phyloP scores from a whole-genome alignment of 352 stramenopile genomes.

The Elongisporangium anandrum region DNA sequence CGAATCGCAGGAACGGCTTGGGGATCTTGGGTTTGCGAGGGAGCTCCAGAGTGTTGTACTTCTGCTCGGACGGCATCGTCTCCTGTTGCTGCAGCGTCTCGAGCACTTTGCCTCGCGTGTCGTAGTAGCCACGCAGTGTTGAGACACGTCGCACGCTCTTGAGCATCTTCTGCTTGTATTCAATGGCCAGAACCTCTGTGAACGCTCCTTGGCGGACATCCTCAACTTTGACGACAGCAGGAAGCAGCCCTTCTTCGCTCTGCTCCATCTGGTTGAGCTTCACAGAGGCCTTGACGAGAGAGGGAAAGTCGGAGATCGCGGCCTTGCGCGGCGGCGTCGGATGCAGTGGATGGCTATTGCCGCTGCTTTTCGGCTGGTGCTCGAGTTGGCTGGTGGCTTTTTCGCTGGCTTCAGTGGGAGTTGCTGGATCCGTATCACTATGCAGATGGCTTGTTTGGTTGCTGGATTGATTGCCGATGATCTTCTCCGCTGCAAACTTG shows the following conservation, averaged over 20 bases:
- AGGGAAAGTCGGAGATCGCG: constrained; percentile 28
- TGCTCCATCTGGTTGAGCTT: constrained; percentile 30
- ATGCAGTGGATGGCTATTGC: not conserved
- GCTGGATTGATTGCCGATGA: constrained; percentile 17
- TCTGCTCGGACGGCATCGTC: constrained; percentile 7
- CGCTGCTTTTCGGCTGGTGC: not conserved
- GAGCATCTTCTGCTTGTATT: constrained; percentile 64
- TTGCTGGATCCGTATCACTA: constrained; percentile 1
- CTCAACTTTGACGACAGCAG: constrained; percentile 28
- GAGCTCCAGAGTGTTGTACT: constrained; percentile 11
- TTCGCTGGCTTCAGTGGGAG: constrained; percentile 6
- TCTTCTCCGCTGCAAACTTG: constrained; percentile 28
- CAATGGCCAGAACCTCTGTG: constrained; percentile 31
- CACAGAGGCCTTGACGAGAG: constrained; percentile 26
- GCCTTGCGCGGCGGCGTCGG: constrained; percentile 10
- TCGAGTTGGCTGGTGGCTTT: not conserved
- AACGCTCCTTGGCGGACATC: constrained; percentile 52
- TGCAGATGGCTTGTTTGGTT: constrained; percentile 11
- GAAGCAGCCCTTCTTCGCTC: constrained; percentile 11
- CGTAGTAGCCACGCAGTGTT: constrained; percentile 54
- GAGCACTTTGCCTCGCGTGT: constrained; percentile 41
- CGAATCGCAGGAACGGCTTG: constrained; percentile 32
- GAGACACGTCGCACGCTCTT: constrained; percentile 41
- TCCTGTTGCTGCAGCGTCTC: constrained; percentile 31
- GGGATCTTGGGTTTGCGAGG: constrained; percentile 71